Conservation (phyloP, 75 land plant species). For the Pinus taeda region DNA sequence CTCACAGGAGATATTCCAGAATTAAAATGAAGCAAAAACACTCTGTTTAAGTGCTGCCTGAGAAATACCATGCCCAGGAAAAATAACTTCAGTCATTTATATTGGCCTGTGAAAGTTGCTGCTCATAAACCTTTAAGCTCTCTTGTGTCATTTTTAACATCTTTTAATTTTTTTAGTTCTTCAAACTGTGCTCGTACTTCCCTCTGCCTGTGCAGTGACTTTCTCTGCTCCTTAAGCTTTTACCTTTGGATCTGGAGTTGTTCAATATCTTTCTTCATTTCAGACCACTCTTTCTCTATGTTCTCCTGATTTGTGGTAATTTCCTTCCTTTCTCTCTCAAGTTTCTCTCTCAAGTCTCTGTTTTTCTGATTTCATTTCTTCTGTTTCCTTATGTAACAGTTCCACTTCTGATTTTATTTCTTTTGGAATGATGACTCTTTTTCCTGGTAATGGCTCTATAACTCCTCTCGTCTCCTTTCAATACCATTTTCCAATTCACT, state of each 20-base stretch:
- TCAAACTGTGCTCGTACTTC: constrained; percentile 47
- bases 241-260: constrained; percentile 72
- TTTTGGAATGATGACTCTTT: constrained; percentile 44
- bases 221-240: constrained; percentile 78
- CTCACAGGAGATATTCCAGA: constrained; percentile 1
- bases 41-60: neutral
- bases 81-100: constrained; percentile 7
- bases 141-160: constrained; percentile 36
- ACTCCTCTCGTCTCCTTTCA: constrained; percentile 58
- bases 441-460: constrained; percentile 58
- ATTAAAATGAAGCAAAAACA: constrained; percentile 10
- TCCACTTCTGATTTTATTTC: constrained; percentile 56
- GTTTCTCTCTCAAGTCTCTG: constrained; percentile 65
- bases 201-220: constrained; percentile 64
- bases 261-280: constrained; percentile 67
- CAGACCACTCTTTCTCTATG: constrained; percentile 73
- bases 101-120: constrained; percentile 9
- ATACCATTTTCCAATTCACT: too few relatives aligned
- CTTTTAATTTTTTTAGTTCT: constrained; percentile 38
- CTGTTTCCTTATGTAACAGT: constrained; percentile 39
- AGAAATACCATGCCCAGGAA: neutral
- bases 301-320: constrained; percentile 56
- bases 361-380: constrained; percentile 52
- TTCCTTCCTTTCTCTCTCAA: constrained; percentile 66
- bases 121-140: constrained; percentile 15